phyloP scores from a whole-genome alignment of 805 yeast species.

The Blastobotrys robertii region DNA sequence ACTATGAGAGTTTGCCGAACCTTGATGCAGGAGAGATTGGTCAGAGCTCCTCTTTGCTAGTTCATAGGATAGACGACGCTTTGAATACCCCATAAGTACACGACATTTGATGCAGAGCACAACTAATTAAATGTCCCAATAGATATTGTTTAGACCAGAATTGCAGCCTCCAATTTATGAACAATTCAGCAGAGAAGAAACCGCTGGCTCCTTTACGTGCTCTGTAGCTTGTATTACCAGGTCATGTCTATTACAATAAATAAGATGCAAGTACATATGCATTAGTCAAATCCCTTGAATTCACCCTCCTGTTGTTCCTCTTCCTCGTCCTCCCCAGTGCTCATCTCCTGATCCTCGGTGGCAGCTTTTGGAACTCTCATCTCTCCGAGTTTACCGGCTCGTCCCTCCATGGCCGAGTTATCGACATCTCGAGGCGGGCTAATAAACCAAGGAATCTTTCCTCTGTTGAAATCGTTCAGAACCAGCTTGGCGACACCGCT shows the following conservation, averaged over 20 bases:
- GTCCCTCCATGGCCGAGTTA: conserved; percentile 21
- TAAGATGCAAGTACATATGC: conserved; percentile 1
- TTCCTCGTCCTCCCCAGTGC: conserved; percentile 4
- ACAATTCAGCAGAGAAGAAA: too few species aligned
- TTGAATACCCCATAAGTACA: too few species aligned
- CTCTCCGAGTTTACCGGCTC: conserved; percentile 18
- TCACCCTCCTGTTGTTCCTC: conserved; percentile 11
- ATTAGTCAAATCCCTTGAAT: conserved; percentile 15
- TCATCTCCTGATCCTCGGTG: conserved; percentile 4
- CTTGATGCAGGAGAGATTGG: too few species aligned
- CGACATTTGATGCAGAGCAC: too few species aligned
- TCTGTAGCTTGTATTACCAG: too few species aligned
- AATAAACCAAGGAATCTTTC: conserved; percentile 96
- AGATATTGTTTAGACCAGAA: too few species aligned
- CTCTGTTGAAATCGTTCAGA: conserved; percentile 90
- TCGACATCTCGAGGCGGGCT: conserved; percentile 75
- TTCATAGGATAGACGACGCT: too few species aligned
- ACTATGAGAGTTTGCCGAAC: not conserved
- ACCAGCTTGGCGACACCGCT: conserved; percentile 84
- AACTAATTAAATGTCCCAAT: too few species aligned
- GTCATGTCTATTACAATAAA: too few species aligned
- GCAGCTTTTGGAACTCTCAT: conserved; percentile 11
- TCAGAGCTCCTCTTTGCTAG: too few species aligned
- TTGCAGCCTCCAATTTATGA: too few species aligned
- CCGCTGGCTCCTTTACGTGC: too few species aligned